Evolutionary conservation across 768 basidiomycete genomes (phyloP), one percentile per base, ranked within the genome.

Genomic region (Mrakia hoshinonis): DNA sequence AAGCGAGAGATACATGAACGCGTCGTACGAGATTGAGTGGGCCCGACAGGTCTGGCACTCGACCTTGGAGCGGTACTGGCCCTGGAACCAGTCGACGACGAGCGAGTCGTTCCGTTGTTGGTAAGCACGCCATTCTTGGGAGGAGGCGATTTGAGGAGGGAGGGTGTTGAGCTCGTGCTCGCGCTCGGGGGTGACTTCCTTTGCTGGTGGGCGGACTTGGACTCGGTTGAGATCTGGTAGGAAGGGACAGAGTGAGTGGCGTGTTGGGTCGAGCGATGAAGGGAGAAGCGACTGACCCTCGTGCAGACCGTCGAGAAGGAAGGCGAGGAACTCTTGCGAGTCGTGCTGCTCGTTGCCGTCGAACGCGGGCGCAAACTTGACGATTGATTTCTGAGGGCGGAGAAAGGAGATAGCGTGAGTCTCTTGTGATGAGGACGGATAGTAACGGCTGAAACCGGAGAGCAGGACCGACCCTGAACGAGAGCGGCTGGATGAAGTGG

Each of bases 51-150:
- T 95, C 77, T 92, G 77, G 79, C 95, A 99, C 76, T 90, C 85
- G 80, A 99, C 79, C 67, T 87, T 84, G 81, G 89, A 97, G 74
- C 91, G 83, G 79, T 96, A 97, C 79, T 98, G 96, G 13, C 95
- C 95, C 81, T 98, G 95, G 83, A 99, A 97, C 77, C 89, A 90
- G 80, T 97, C 94, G 36, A 98, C 96, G 67, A 99, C 88, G 67
- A 98, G 81, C 76, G 90, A 92, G 78, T 99, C 92, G 77, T 97
- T 92, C 69, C 91, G 85, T 82, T 86, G 86, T 78, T 86, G 86
- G 83, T 96, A 98, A 48, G 88, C 85, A 73, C 86, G 83, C 95
- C 95, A 99, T 80, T 97, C 95, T 76, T 90, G 86, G 75, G 91
- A 89, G 77, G 90, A 89, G 24, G 93, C 93, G 74, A 96, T 84